A percentile compares a stretch with the other conserved stretches of the same genome.
These are phyloP conservation scores for Adansonia rubrostipa DNA, from an alignment of 441 rosid genomes.

Conservation along the genomic window DNA sequence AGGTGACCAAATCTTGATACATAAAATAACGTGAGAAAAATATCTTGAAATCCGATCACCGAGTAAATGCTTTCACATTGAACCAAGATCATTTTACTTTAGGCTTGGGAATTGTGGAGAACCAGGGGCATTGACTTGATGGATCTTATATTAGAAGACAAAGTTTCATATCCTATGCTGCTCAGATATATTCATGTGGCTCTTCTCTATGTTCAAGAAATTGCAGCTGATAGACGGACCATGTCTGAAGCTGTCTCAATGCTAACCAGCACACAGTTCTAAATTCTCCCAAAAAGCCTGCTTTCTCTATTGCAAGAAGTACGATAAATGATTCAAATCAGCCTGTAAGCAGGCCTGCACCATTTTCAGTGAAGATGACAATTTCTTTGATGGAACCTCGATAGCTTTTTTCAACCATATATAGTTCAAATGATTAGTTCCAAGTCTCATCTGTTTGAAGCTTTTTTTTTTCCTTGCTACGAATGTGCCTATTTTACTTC, in stretches of 20 bases:
- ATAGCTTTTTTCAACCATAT: not conserved
- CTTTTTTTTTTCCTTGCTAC: not conserved
- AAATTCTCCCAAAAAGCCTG: slow-evolving; percentile 28
- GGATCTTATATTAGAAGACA: slow-evolving; percentile 23
- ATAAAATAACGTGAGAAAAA: no score
- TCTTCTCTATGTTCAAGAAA: slow-evolving; percentile 22
- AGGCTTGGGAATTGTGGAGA: slow-evolving; percentile 43
- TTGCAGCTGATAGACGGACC: slow-evolving; percentile 34
- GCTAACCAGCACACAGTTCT: slow-evolving; percentile 27
- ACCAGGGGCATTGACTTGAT: slow-evolving; percentile 34
- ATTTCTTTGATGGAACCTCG: slow-evolving; percentile 34
- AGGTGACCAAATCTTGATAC: no score
- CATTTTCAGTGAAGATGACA: slow-evolving; percentile 33
- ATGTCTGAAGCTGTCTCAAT: slow-evolving; percentile 36
- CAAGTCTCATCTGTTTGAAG: not conserved
- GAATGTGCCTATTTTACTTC: not conserved
- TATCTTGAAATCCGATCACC: no score
- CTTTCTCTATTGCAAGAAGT: slow-evolving; percentile 15
- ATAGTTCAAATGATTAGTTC: not conserved
- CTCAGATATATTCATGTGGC: slow-evolving; percentile 33
- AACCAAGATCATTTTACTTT: not conserved
- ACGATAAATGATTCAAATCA: not conserved
- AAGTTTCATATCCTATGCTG: slow-evolving; percentile 12
- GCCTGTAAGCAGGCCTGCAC: slow-evolving; percentile 23
- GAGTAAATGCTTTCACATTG: not conserved